These are phyloP conservation scores for Pythium monospermum DNA, from an alignment of 352 stramenopile genomes.

Conservation along the genomic window DNA sequence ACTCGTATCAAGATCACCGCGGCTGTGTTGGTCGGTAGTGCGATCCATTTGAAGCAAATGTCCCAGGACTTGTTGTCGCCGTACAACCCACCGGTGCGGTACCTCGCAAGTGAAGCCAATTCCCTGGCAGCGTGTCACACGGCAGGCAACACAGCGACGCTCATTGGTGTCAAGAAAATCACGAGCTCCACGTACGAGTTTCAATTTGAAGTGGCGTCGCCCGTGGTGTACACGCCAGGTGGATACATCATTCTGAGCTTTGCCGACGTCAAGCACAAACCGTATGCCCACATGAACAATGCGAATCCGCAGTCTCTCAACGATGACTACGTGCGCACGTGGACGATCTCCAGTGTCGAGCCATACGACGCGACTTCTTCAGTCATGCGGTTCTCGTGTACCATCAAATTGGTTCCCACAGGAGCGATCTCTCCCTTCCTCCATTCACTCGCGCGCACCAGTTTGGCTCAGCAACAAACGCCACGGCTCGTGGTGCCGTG, in stretches of 20 bases:
- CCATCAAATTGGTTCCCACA: conserved; percentile 6
- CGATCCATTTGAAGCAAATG: neutral
- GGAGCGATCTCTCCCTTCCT: conserved; percentile 9
- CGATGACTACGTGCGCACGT: conserved; percentile 14
- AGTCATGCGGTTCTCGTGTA: conserved; percentile 6
- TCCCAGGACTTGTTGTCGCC: conserved; percentile 1
- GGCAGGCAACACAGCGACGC: neutral
- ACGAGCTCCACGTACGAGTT: conserved; percentile 1
- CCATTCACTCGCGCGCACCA: no score
- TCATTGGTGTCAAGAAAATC: conserved; percentile 1
- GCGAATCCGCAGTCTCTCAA: conserved; percentile 5
- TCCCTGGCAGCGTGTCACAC: neutral
- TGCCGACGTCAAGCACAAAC: neutral
- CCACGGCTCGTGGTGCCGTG: neutral
- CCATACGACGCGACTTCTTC: neutral
- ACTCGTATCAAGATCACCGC: conserved; percentile 9
- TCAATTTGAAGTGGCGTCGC: conserved; percentile 3
- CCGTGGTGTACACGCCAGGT: conserved; percentile 4
- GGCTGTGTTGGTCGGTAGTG: conserved; percentile 1
- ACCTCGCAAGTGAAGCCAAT: neutral
- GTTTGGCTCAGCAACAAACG: no score
- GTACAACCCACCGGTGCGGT: conserved; percentile 8
- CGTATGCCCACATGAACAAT: conserved; percentile 12
- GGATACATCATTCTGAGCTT: conserved; percentile 6
- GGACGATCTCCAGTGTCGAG: conserved; percentile 6